Percentiles rank a stretch among this genome's conserved stretches.
Conservation (phyloP, 108 stramenopile genomes). For the Aurantiochytrium sp. region DNA sequence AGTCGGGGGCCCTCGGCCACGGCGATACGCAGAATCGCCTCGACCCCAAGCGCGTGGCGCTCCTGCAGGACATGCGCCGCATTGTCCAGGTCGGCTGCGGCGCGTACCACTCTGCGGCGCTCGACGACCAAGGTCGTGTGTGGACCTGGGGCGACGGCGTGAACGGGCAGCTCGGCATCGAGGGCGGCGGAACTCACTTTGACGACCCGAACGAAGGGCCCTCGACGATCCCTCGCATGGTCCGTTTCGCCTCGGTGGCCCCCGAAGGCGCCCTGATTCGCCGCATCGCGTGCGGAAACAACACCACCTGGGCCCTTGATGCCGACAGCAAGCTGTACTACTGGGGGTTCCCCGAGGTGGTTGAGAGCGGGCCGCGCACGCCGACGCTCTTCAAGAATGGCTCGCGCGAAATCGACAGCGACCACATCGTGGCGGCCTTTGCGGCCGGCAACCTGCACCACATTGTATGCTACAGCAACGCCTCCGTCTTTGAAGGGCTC, state of each 20-base stretch:
- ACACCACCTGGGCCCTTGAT: background rate
- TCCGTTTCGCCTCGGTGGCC: background rate
- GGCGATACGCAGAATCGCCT: slow-evolving; percentile 23
- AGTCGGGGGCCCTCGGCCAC: slow-evolving; percentile 31
- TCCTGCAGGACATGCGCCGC: background rate
- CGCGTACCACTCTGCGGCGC: background rate
- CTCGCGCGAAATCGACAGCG: background rate
- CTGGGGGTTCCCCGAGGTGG: slow-evolving; percentile 1
- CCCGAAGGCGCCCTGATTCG: background rate
- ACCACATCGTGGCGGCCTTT: background rate
- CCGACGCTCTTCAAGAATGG: background rate
- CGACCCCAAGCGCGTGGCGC: background rate
- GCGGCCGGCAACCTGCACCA: background rate
- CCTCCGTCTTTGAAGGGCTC: background rate
- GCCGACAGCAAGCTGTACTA: background rate
- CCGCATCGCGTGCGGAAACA: background rate
- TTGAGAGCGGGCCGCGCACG: background rate
- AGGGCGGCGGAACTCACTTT: no score
- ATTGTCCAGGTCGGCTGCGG: background rate
- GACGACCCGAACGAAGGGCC: no score
- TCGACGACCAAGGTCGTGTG: background rate
- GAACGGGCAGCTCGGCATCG: background rate
- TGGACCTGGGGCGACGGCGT: slow-evolving; percentile 16
- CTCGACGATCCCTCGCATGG: slow-evolving; percentile 13
- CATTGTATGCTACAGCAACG: background rate